Conservation (phyloP, 192 early-diverging fungal genomes). For the Rhizoclosmatium globosum region DNA sequence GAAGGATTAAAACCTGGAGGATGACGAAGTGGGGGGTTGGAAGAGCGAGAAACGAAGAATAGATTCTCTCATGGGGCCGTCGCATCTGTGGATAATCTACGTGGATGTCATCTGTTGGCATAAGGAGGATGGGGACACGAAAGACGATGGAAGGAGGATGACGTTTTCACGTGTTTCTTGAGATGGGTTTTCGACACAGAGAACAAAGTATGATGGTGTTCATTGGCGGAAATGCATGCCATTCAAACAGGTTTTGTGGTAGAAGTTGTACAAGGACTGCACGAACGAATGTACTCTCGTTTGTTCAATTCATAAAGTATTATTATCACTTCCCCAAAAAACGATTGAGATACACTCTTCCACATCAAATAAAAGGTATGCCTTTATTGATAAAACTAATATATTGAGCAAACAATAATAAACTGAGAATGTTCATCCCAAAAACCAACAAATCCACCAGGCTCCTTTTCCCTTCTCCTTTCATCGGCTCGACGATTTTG, state of each 20-base stretch:
- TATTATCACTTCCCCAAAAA: neutral
- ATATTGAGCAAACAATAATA: too few relatives aligned
- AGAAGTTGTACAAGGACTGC: constrained; percentile 56
- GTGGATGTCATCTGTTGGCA: too few relatives aligned
- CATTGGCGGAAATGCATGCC: neutral
- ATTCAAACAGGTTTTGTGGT: constrained; percentile 46
- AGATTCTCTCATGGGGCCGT: too few relatives aligned
- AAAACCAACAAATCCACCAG: too few relatives aligned
- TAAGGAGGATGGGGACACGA: neutral
- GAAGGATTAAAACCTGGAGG: neutral
- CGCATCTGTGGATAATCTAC: too few relatives aligned
- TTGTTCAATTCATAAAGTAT: constrained; percentile 53
- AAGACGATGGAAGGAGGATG: neutral
- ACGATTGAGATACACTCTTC: too few relatives aligned
- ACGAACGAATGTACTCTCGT: constrained; percentile 55
- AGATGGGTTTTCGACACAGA: neutral
- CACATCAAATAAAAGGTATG: too few relatives aligned
- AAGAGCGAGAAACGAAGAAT: too few relatives aligned
- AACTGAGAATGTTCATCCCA: too few relatives aligned
- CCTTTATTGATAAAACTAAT: too few relatives aligned
- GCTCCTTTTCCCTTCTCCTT: neutral
- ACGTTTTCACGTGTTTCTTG: neutral
- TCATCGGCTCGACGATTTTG: neutral
- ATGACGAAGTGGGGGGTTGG: too few relatives aligned
- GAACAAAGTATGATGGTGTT: neutral